A percentile compares a stretch with the other conserved stretches of the same genome.
phyloP scores from a whole-genome alignment of 345 rosid species.

The Euphorbia pulcherrima region DNA sequence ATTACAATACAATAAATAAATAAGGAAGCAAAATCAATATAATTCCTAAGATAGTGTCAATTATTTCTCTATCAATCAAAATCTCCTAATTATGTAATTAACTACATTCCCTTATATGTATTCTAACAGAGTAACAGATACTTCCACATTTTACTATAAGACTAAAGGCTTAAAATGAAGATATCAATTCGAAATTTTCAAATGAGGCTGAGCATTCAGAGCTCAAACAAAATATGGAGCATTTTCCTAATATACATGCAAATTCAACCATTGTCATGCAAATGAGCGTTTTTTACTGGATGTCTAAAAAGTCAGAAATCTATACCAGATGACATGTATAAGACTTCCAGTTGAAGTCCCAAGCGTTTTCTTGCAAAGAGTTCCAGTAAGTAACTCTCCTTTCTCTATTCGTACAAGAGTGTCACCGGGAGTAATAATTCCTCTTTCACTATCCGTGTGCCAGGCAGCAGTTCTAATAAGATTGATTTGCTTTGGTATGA shows the following conservation, averaged over 20 bases:
- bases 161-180: no score
- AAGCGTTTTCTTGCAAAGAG: constrained; percentile 94
- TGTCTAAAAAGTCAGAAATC: neutral
- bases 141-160: no score
- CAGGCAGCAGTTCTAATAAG: constrained; percentile 79
- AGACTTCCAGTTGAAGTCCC: constrained; percentile 93
- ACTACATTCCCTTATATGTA: no score
- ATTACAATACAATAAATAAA: no score
- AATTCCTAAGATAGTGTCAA: no score
- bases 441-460: constrained; percentile 79
- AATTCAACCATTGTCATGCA: neutral
- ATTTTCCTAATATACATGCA: neutral
- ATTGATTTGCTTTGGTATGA: constrained; percentile 97
- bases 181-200: neutral
- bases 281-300: neutral
- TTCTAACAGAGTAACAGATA: no score
- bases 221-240: neutral
- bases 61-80: no score
- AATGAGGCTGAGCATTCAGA: neutral
- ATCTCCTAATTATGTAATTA: no score
- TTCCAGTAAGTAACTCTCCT: constrained; percentile 88
- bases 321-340: constrained; percentile 91
- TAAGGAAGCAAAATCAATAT: no score
- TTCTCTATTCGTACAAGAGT: constrained; percentile 89
- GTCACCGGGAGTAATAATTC: constrained; percentile 83